Percentiles rank a stretch among this genome's conserved stretches.
These are phyloP conservation scores for Mycena alexandri DNA, from an alignment of 768 basidiomycete genomes.

Conservation along the genomic window DNA sequence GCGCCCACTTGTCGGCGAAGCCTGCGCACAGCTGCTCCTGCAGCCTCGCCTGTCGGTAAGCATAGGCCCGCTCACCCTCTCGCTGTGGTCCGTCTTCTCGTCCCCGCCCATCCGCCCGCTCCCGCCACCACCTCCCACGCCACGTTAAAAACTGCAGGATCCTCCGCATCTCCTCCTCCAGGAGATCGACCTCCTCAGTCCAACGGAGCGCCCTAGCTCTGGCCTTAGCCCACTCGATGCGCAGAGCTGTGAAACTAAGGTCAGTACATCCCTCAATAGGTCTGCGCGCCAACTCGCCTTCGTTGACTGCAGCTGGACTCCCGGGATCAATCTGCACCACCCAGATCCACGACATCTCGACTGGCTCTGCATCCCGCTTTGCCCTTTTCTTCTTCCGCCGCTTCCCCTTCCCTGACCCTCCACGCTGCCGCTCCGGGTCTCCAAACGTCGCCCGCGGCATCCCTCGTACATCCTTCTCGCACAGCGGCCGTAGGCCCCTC, in stretches of 20 bases:
- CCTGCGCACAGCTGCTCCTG: not conserved
- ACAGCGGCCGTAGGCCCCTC: conserved; percentile 26
- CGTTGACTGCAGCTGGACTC: not conserved
- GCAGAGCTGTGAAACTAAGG: conserved; percentile 3
- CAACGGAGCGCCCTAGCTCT: conserved; percentile 34
- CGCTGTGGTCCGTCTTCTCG: not conserved
- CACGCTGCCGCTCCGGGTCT: not conserved
- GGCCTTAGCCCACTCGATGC: conserved; percentile 29
- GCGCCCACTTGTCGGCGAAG: not conserved
- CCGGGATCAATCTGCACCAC: conserved; percentile 2
- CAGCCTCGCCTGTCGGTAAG: not conserved
- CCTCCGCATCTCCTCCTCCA: conserved; percentile 44
- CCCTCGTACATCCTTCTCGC: conserved; percentile 34
- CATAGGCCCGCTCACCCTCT: not conserved
- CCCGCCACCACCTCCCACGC: conserved; percentile 36
- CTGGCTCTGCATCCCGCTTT: not conserved
- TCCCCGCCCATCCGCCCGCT: not conserved
- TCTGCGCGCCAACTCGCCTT: not conserved
- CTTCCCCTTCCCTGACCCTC: not conserved
- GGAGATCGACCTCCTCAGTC: conserved; percentile 40
- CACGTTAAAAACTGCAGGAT: conserved; percentile 31
- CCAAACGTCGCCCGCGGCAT: conserved; percentile 14
- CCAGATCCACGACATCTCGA: conserved; percentile 20
- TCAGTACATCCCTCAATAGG: no score
- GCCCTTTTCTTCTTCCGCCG: not conserved